Conservation (phyloP, 2,329 filamentous ascomycete genomes). For the Cercospora sp. region DNA sequence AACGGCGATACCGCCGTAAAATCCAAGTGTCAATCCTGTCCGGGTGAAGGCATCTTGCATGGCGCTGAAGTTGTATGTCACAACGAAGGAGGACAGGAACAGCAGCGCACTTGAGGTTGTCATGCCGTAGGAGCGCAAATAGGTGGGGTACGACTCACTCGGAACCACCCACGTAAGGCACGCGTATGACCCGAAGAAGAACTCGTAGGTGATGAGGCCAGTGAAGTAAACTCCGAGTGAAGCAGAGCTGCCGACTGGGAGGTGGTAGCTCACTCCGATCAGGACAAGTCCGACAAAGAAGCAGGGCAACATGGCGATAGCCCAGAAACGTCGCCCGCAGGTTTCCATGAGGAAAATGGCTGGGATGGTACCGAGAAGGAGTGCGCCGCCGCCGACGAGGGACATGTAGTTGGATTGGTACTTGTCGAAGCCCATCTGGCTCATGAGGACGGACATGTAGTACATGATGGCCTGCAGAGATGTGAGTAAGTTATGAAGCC, state of each 20-base stretch:
- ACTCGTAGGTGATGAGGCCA: conserved; percentile 68
- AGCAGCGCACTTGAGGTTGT: conserved; percentile 66
- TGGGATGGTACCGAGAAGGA: conserved; percentile 56
- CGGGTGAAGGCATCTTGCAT: conserved; percentile 69
- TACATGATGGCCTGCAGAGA: conserved; percentile 47
- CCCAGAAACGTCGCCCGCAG: conserved; percentile 73
- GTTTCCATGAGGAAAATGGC: conserved; percentile 65
- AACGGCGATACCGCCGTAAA: conserved; percentile 72
- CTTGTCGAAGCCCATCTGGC: conserved; percentile 64
- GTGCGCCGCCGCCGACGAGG: conserved; percentile 66
- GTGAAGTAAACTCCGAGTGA: conserved; percentile 60
- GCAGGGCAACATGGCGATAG: conserved; percentile 68
- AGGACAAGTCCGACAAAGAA: conserved; percentile 70
- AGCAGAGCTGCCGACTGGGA: conserved; percentile 41
- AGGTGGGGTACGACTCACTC: conserved; percentile 70
- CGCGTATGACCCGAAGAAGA: conserved; percentile 59
- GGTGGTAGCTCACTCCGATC: conserved; percentile 64
- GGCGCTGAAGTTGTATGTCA: conserved; percentile 72
- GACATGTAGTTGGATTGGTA: conserved; percentile 71
- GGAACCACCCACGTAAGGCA: conserved; percentile 45
- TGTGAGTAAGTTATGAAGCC: neutral
- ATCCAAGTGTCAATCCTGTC: conserved; percentile 67
- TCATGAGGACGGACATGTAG: conserved; percentile 69
- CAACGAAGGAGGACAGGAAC: conserved; percentile 70
- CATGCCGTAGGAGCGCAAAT: conserved; percentile 72